Evolutionary conservation across 768 basidiomycete species (phyloP).

Genomic region (Dictyophora rubrovolvata): DNA sequence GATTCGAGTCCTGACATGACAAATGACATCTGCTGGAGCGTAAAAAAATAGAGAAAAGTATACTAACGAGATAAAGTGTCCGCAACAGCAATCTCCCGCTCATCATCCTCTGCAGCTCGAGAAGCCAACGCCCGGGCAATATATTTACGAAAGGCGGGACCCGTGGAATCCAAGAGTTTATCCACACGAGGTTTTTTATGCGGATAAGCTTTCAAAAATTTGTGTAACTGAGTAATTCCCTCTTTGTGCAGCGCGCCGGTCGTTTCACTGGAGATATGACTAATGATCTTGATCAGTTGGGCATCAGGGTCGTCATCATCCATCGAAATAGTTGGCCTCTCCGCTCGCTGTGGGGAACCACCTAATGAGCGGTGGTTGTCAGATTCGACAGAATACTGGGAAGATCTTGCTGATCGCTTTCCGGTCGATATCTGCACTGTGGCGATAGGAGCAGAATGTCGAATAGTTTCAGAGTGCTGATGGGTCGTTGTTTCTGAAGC

Average conservation of each 20-base stretch:
- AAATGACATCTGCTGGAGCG: not conserved
- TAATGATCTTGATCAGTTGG: constrained; percentile 71
- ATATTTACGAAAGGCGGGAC: constrained; percentile 84
- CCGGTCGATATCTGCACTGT: constrained; percentile 67
- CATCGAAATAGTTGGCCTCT: not conserved
- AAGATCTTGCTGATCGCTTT: constrained; percentile 38
- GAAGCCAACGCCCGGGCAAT: constrained; percentile 81
- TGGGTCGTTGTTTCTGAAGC: constrained; percentile 13
- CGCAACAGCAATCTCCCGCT: constrained; percentile 71
- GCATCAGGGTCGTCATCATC: constrained; percentile 85
- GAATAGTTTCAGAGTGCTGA: constrained; percentile 27
- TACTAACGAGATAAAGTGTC: constrained; percentile 69
- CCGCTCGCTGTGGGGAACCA: not conserved
- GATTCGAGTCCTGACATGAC: constrained; percentile 9
- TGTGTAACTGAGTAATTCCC: constrained; percentile 88
- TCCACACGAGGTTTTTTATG: constrained; percentile 76
- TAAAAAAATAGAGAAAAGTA: not conserved
- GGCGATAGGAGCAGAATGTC: constrained; percentile 47
- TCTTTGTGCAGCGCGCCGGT: constrained; percentile 87
- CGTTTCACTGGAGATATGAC: constrained; percentile 80
- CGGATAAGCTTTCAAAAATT: constrained; percentile 86
- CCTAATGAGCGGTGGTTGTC: not conserved
- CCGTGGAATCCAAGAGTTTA: constrained; percentile 81
- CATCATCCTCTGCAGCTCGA: constrained; percentile 79
- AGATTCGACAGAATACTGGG: constrained; percentile 31